Percentiles rank a stretch among this genome's conserved stretches.
Conservation (phyloP, 2,329 filamentous ascomycete species). For the Colletotrichum sp. region DNA sequence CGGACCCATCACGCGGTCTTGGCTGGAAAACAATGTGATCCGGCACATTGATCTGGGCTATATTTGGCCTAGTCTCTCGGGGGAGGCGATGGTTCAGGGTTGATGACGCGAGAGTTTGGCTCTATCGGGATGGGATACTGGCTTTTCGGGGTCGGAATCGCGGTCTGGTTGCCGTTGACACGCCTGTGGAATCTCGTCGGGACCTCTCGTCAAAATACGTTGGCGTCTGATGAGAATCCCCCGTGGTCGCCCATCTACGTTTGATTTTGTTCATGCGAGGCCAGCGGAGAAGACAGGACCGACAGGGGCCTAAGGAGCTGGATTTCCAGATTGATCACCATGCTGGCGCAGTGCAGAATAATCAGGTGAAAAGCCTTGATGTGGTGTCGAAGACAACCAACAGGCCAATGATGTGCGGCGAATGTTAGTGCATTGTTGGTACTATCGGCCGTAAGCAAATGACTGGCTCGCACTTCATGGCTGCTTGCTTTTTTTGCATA, state of each 20-base stretch:
- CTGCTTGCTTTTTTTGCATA: neutral
- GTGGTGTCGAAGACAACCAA: neutral
- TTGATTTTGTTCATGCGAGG: neutral
- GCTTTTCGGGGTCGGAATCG: neutral
- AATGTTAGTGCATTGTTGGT: neutral
- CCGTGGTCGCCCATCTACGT: neutral
- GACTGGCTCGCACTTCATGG: neutral
- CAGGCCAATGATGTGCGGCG: neutral
- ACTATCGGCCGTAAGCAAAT: neutral
- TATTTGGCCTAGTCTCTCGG: neutral
- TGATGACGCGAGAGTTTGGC: neutral
- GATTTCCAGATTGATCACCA: neutral
- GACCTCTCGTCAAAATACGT: neutral
- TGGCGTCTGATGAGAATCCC: neutral
- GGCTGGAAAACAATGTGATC: neutral
- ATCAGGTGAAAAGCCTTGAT: neutral
- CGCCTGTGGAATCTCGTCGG: rapidly evolving
- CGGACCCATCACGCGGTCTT: neutral
- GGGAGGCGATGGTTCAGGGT: neutral
- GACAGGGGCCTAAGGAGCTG: neutral
- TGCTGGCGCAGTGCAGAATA: neutral
- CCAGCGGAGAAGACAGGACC: neutral
- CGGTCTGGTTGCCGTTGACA: neutral
- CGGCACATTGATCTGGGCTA: neutral
- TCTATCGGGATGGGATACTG: neutral